Evolutionary conservation across 2,329 filamentous ascomycete genomes (phyloP).

Genomic region (Dothiorella sarmentorum): DNA sequence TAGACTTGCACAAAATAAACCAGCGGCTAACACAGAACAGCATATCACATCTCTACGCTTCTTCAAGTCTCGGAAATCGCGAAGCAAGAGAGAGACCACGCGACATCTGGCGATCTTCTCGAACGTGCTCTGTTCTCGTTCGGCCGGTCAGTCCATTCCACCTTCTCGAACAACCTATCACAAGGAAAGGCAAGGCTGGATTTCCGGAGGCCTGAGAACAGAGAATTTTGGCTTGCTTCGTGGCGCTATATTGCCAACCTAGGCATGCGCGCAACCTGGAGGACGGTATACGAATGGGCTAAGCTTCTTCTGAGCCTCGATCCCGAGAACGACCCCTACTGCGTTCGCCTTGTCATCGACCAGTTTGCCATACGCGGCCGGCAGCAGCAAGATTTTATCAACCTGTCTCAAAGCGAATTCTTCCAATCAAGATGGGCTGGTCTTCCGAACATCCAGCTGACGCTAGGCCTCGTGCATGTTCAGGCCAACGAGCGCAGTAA

Average conservation of each 20-base stretch:
- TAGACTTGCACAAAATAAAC: not conserved
- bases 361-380: slow-evolving; percentile 78
- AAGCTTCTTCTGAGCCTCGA: slow-evolving; percentile 77
- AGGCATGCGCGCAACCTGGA: slow-evolving; percentile 85
- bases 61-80: slow-evolving; percentile 90
- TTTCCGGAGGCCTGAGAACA: slow-evolving; percentile 79
- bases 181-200: slow-evolving; percentile 77
- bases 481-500: slow-evolving; percentile 64
- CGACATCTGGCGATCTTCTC: slow-evolving; percentile 79
- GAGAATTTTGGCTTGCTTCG: slow-evolving; percentile 86
- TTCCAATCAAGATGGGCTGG: slow-evolving; percentile 49
- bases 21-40: slow-evolving; percentile 37
- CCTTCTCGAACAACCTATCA: slow-evolving; percentile 72
- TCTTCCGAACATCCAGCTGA: slow-evolving; percentile 71
- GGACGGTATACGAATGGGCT: slow-evolving; percentile 90
- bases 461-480: slow-evolving; percentile 70
- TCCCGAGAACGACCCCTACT: slow-evolving; percentile 73
- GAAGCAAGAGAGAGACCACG: slow-evolving; percentile 84
- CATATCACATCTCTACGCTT: slow-evolving; percentile 91
- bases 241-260: slow-evolving; percentile 87
- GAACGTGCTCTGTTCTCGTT: slow-evolving; percentile 92
- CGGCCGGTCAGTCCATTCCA: slow-evolving; percentile 80
- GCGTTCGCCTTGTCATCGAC: slow-evolving; percentile 75
- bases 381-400: slow-evolving; percentile 71
- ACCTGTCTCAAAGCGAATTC: slow-evolving; percentile 57